Conservation (phyloP, 1,139 yeast species). For the Pichia sp. region DNA sequence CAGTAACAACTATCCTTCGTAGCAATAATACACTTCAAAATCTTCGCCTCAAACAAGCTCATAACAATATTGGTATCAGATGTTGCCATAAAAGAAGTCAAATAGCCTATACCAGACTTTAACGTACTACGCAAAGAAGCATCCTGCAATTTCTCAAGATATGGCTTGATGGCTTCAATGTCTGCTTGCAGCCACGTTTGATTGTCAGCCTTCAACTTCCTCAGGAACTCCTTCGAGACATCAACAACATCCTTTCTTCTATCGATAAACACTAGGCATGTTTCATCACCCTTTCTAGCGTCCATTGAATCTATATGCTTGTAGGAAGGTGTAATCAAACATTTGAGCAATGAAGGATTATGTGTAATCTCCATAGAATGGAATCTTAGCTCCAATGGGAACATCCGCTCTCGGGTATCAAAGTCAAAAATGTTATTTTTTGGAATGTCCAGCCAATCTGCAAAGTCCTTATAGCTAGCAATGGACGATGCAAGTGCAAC, state of each 20-base stretch:
- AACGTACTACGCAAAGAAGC: slow-evolving; percentile 37
- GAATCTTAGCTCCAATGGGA: slow-evolving; percentile 53
- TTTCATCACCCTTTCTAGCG: slow-evolving; percentile 27
- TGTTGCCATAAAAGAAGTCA: slow-evolving; percentile 51
- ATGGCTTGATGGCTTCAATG: slow-evolving; percentile 37
- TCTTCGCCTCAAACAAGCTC: slow-evolving; percentile 41
- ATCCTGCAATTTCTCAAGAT: slow-evolving; percentile 43
- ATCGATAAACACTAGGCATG: slow-evolving; percentile 49
- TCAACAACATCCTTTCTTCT: slow-evolving; percentile 50
- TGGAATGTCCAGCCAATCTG: slow-evolving; percentile 76
- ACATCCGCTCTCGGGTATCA: slow-evolving; percentile 51
- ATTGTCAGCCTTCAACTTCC: slow-evolving; percentile 28
- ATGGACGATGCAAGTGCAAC: slow-evolving; percentile 64
- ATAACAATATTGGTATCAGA: slow-evolving; percentile 50
- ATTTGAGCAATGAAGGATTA: slow-evolving; percentile 42
- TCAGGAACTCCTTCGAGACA: slow-evolving; percentile 39
- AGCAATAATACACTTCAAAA: slow-evolving; percentile 48
- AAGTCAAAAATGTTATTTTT: slow-evolving; percentile 59
- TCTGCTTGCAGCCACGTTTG: slow-evolving; percentile 29
- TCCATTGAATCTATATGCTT: slow-evolving; percentile 26
- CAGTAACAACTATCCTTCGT: slow-evolving; percentile 48
- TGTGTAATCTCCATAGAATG: slow-evolving; percentile 42
- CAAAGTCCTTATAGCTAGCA: slow-evolving; percentile 70
- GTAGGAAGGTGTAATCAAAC: slow-evolving; percentile 47
- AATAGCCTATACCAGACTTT: slow-evolving; percentile 60